Evolutionary conservation across 257 asterid species (phyloP).

Genomic region (Petunia secreta): DNA sequence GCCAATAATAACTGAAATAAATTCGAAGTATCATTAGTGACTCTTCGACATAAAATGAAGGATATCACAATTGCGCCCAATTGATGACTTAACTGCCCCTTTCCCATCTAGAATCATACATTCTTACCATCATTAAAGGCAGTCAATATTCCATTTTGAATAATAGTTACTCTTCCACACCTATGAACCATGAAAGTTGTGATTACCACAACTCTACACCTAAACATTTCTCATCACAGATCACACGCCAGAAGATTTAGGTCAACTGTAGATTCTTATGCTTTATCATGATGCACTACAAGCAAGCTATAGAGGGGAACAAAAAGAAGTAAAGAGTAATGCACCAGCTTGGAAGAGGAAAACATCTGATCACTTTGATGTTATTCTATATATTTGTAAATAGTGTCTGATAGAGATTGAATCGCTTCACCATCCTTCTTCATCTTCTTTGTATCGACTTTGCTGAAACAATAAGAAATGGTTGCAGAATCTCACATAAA

Average conservation of each 20-base stretch:
- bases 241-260: not conserved
- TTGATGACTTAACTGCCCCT: too few relatives aligned
- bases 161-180: not conserved
- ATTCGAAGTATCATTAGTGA: not conserved
- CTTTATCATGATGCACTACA: conserved; percentile 16
- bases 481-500: not conserved
- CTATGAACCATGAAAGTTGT: not conserved
- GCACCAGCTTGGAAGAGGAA: conserved; percentile 29
- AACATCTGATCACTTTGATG: conserved; percentile 21
- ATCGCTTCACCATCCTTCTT: conserved; percentile 19
- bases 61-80: too few relatives aligned
- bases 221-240: not conserved
- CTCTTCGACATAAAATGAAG: too few relatives aligned
- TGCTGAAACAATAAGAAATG: conserved; percentile 24
- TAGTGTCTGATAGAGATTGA: conserved; percentile 1
- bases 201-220: not conserved
- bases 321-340: too few relatives aligned
- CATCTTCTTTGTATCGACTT: conserved; percentile 28
- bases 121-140: not conserved
- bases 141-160: not conserved
- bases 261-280: not conserved
- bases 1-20: too few relatives aligned
- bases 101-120: too few relatives aligned
- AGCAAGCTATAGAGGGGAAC: too few relatives aligned
- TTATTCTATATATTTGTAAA: not conserved